Evolutionary conservation across 2,329 filamentous ascomycete genomes (phyloP).

Genomic region (Xylaria sp.): DNA sequence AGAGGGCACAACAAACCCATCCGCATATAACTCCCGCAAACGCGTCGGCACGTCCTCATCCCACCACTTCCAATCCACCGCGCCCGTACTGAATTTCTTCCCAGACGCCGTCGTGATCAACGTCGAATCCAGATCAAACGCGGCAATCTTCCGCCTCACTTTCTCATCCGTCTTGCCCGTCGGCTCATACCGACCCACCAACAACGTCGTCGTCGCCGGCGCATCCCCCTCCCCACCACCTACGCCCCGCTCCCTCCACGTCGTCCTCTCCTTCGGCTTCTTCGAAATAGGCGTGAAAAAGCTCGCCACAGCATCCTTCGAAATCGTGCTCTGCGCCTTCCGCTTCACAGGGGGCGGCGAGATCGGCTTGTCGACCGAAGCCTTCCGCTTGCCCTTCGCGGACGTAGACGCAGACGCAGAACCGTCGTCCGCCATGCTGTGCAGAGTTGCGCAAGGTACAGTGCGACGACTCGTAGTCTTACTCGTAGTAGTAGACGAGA

Average conservation of each 20-base stretch:
- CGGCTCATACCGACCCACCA: constrained; percentile 68
- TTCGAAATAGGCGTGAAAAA: constrained; percentile 88
- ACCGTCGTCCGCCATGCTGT: constrained; percentile 9
- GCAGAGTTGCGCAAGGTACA: neutral
- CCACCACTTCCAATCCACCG: constrained; percentile 95
- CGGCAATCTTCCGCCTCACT: constrained; percentile 57
- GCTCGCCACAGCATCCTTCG: constrained; percentile 62
- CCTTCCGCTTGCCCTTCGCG: constrained; percentile 25
- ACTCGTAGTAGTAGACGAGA: neutral
- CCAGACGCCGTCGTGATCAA: constrained; percentile 75
- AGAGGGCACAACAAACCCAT: constrained; percentile 53
- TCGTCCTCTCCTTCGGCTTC: constrained; percentile 70
- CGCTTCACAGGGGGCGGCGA: constrained; percentile 52
- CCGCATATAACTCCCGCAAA: constrained; percentile 59
- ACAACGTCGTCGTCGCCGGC: constrained; percentile 54
- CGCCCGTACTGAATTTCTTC: constrained; percentile 66
- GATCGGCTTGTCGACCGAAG: constrained; percentile 36
- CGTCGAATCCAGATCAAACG: constrained; percentile 80
- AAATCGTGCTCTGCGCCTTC: constrained; percentile 47
- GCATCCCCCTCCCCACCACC: constrained; percentile 29
- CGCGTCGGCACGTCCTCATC: constrained; percentile 61
- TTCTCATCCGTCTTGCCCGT: constrained; percentile 21
- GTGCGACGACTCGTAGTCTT: neutral
- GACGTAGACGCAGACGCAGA: constrained; percentile 2
- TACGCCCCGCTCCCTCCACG: constrained; percentile 55